Evolutionary conservation across 2,329 filamentous ascomycete species (phyloP), one percentile per base, ranked within the genome.

Genomic region (Diaporthe ampelina): DNA sequence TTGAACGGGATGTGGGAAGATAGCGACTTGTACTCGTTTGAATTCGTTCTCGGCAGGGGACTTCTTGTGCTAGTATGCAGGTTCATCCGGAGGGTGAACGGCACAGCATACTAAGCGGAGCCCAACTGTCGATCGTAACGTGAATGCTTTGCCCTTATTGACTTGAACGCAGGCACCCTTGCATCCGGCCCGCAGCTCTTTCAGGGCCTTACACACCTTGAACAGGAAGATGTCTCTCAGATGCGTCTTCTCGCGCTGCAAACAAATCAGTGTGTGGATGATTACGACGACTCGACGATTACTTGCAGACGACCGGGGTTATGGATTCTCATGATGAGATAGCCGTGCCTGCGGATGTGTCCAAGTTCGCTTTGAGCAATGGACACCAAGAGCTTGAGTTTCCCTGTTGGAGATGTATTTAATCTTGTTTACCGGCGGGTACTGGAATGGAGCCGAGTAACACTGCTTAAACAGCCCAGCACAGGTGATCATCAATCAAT

Each of bases 281-380:
- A 40, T 59, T 59, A 59, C 57, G 57, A 59, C 57, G 57, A 59
- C 57, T 59, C 57, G 35, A 21, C 57, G 57, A 13, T 21, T 21
- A 35, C 35, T 2, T 59, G 57, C 57, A 59, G 57, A 59, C 40
- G 32, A 17, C 35, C 32, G 10, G 57, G 21, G 6, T 9, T 40
- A 11, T 9, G 35, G n/a, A 40, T 40, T 40, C 32, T 59, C 35
- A 24, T 13, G 11, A 40, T 40, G 57, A 1, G 24, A 24, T 43
- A 6, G 19, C 35, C 8, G 21, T 59, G 35, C 57, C 21, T 59
- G 57, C 3, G 29, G 29, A 4, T 29, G 29, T 29, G 3, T 29
- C 29, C 29, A 2, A 29, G 29, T 29, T 29, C 29, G 29, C 4
- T 29, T 17, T 35, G 54, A 57, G 35, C 56, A 7, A 37, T 11